Conservation (phyloP, 352 stramenopile species). For the Globisporangium carolinianum region DNA sequence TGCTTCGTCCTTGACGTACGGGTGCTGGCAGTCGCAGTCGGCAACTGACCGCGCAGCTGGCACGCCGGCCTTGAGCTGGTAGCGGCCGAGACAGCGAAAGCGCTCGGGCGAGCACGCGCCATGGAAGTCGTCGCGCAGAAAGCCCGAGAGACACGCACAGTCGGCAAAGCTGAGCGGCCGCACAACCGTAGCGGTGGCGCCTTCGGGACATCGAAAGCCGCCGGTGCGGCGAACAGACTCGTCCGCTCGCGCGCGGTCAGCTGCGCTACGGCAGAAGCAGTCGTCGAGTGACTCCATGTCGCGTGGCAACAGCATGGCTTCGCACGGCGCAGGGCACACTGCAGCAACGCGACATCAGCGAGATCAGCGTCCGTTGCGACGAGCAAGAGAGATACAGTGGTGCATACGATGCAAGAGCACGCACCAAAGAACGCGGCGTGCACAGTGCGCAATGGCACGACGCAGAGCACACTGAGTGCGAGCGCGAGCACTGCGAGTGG, state of each 20-base stretch:
- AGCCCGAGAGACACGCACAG: constrained; percentile 25
- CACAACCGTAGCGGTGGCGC: constrained; percentile 21
- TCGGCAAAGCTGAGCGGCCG: constrained; percentile 35
- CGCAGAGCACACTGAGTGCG: constrained; percentile 4
- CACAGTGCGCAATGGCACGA: constrained; percentile 2
- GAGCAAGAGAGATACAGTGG: too few species aligned
- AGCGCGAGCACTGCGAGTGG: constrained; percentile 11
- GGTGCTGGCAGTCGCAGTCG: constrained; percentile 67
- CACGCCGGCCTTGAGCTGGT: constrained; percentile 33
- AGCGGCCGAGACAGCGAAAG: constrained; percentile 57
- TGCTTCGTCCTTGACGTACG: constrained; percentile 62
- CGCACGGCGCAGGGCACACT: constrained; percentile 59
- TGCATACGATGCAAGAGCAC: neutral
- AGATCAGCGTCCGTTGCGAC: too few species aligned
- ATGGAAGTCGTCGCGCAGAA: constrained; percentile 30
- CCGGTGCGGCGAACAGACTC: neutral
- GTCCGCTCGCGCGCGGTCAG: constrained; percentile 7
- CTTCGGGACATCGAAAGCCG: constrained; percentile 27
- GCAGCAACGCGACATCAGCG: neutral
- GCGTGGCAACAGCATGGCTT: constrained; percentile 70
- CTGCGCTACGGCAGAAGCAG: constrained; percentile 36
- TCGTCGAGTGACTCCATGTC: constrained; percentile 80
- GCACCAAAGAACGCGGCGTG: constrained; percentile 37
- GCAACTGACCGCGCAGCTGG: constrained; percentile 30
- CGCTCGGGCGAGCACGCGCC: constrained; percentile 21